Evolutionary conservation across 192 early-diverging fungal genomes (phyloP).

Genomic region (Coemansia sp.): DNA sequence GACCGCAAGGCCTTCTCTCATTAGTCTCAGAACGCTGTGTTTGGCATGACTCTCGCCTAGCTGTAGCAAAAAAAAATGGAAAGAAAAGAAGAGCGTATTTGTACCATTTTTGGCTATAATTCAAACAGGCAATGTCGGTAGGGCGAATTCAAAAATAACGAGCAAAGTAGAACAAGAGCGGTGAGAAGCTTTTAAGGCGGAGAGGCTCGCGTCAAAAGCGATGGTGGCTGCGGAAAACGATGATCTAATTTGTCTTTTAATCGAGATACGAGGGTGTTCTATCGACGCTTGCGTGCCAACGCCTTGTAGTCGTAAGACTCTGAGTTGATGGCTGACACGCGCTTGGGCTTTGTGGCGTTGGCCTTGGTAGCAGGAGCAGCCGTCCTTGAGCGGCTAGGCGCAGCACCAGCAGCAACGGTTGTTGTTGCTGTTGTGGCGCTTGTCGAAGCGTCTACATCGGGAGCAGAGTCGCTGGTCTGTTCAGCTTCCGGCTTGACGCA

Average conservation of each 20-base stretch:
- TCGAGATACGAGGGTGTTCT: background rate
- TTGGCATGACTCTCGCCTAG: too few relatives aligned
- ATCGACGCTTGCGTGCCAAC: background rate
- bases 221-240: slow-evolving; percentile 15
- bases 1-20: background rate
- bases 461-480: background rate
- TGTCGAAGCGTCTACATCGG: background rate
- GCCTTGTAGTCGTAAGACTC: slow-evolving; percentile 14
- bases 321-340: slow-evolving; percentile 10
- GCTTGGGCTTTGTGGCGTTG: background rate
- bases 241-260: background rate
- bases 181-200: too few relatives aligned
- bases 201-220: background rate
- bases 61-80: too few relatives aligned
- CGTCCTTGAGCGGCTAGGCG: background rate
- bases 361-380: slow-evolving; percentile 1
- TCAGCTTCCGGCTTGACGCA: slow-evolving; percentile 29
- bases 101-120: background rate
- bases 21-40: background rate
- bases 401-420: background rate
- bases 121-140: background rate
- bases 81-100: background rate
- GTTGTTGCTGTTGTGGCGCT: background rate
- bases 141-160: background rate
- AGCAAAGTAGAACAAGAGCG: background rate